These are phyloP conservation scores for Cercospora brassicicola DNA, from an alignment of 2,329 filamentous ascomycete species.

Conservation along the genomic window DNA sequence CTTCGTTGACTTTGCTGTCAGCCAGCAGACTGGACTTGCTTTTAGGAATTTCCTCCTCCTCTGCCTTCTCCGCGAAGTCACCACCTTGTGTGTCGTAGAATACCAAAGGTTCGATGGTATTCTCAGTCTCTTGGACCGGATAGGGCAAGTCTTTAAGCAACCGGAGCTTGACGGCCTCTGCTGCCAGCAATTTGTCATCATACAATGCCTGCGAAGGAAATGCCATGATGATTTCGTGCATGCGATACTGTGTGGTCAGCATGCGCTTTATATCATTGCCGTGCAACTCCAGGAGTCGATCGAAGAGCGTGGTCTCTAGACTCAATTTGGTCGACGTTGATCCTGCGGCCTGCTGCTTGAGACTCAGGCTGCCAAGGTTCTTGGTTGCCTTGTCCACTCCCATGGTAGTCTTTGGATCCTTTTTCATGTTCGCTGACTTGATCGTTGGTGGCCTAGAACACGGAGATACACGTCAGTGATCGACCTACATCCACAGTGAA, in stretches of 20 bases:
- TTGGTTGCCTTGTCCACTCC: constrained; percentile 11
- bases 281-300: constrained; percentile 78
- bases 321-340: constrained; percentile 38
- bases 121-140: constrained; percentile 74
- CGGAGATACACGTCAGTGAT: constrained; percentile 4
- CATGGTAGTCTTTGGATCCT: constrained; percentile 32
- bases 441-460: constrained; percentile 65
- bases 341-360: constrained; percentile 33
- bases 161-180: constrained; percentile 71
- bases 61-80: constrained; percentile 70
- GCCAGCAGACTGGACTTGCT: constrained; percentile 58
- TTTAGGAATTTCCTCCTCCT: constrained; percentile 59
- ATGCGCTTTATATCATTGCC: constrained; percentile 84
- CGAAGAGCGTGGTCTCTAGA: constrained; percentile 89
- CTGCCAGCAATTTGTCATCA: constrained; percentile 75
- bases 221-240: constrained; percentile 94
- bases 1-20: constrained; percentile 87
- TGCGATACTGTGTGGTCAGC: constrained; percentile 95
- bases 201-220: constrained; percentile 92
- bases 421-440: constrained; percentile 65
- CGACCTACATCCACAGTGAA: constrained; percentile 47
- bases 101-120: constrained; percentile 82
- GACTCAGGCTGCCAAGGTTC: constrained; percentile 8
- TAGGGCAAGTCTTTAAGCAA: constrained; percentile 78
- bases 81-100: constrained; percentile 97